A percentile compares a stretch with the other conserved stretches of the same genome.
Evolutionary conservation across 2,329 filamentous ascomycete genomes (phyloP).

Genomic region (Ilyonectria destructans): DNA sequence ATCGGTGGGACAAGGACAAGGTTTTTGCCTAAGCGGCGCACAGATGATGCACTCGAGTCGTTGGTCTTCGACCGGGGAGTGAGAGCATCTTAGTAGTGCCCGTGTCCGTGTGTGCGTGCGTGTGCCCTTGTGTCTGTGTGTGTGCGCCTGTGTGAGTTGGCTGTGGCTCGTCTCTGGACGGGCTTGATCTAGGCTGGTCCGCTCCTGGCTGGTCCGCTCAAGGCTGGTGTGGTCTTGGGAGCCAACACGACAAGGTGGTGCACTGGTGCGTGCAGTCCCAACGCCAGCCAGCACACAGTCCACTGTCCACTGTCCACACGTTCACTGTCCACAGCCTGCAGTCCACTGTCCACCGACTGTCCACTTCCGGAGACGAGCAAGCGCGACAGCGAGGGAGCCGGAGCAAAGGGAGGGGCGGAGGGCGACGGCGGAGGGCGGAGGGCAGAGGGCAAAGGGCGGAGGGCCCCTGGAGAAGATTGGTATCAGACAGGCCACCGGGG

Average conservation of each 20-base stretch:
- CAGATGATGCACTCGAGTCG: conserved; percentile 12
- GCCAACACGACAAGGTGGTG: conserved; percentile 17
- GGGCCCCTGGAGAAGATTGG: conserved; percentile 12
- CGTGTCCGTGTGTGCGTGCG: conserved; percentile 10
- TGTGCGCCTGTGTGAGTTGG: conserved; percentile 18
- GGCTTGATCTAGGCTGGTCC: conserved; percentile 16
- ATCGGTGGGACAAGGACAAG: conserved; percentile 26
- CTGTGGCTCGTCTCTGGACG: conserved; percentile 10
- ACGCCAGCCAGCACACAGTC: conserved; percentile 8
- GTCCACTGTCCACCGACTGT: background rate
- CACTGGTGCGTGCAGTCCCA: background rate
- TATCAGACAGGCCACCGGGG: conserved; percentile 11
- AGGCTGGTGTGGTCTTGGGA: conserved; percentile 9
- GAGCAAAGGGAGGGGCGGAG: background rate
- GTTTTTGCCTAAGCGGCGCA: conserved; percentile 17
- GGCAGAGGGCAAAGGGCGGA: background rate
- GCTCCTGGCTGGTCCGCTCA: conserved; percentile 9
- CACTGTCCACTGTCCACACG: background rate
- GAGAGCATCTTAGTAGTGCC: conserved; percentile 19
- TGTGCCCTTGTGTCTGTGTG: conserved; percentile 10
- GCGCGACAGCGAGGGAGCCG: background rate
- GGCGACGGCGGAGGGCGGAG: background rate
- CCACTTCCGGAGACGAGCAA: background rate
- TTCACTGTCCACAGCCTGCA: background rate
- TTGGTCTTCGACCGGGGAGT: conserved; percentile 14